Percentiles rank a stretch among this genome's conserved stretches.
These are phyloP conservation scores for Microsporum audouinii DNA, from an alignment of 2,329 filamentous ascomycete genomes.

Conservation along the genomic window DNA sequence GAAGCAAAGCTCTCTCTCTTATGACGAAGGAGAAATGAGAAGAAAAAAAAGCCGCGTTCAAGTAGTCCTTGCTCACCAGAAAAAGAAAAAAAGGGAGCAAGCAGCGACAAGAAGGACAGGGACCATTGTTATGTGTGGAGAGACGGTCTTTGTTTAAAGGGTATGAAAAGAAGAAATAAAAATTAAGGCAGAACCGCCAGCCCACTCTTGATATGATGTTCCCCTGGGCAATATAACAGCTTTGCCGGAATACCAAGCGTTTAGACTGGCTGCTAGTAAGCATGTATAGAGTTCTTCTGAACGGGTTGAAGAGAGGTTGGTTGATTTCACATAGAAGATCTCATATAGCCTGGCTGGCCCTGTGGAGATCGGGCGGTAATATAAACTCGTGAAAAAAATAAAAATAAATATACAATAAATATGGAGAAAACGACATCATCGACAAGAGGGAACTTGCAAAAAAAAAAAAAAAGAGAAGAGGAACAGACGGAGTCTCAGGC, in stretches of 20 bases:
- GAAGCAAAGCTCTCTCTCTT: neutral
- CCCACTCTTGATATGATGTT: neutral
- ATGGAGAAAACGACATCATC: neutral
- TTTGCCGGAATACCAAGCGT: neutral
- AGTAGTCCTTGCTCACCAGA: neutral
- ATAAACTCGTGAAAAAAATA: neutral
- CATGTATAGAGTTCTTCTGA: neutral
- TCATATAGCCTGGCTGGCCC: neutral
- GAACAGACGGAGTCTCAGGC: neutral
- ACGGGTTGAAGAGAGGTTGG: neutral
- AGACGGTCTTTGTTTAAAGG: neutral
- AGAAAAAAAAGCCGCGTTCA: neutral
- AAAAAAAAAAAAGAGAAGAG: neutral
- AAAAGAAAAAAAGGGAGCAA: neutral
- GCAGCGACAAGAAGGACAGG: neutral
- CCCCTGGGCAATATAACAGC: neutral
- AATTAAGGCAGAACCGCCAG: slow-evolving; percentile 1
- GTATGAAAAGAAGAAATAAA: neutral
- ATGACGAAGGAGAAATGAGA: neutral
- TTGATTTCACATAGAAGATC: slow-evolving; percentile 1
- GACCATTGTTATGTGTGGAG: neutral
- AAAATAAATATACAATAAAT: neutral
- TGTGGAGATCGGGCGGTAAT: slow-evolving; percentile 5
- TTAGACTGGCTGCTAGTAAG: neutral
- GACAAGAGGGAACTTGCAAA: neutral